Conservation (phyloP, 352 stramenopile genomes). For the Aphanomyces astaci region DNA sequence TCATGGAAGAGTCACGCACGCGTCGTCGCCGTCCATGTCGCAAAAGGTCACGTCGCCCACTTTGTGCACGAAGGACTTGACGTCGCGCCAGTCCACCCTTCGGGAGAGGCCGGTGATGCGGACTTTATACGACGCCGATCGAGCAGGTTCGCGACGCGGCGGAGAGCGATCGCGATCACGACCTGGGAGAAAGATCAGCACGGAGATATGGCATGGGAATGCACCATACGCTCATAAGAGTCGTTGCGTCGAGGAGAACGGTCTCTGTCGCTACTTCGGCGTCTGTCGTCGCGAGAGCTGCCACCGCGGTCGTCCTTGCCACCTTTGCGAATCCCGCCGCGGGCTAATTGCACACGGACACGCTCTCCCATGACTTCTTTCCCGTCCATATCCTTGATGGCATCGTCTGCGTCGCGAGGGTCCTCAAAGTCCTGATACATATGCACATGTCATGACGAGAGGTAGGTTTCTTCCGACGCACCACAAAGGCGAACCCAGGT, state of each 20-base stretch:
- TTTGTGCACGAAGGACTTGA: slow-evolving; percentile 81
- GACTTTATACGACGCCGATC: slow-evolving; percentile 25
- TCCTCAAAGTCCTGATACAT: slow-evolving; percentile 83
- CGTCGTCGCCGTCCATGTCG: slow-evolving; percentile 72
- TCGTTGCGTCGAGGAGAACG: slow-evolving; percentile 30
- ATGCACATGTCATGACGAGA: slow-evolving; percentile 17
- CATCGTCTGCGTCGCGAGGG: slow-evolving; percentile 77
- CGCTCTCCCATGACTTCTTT: slow-evolving; percentile 78
- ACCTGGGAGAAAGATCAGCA: slow-evolving; percentile 24
- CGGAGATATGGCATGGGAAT: too few relatives aligned
- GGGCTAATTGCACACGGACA: slow-evolving; percentile 74
- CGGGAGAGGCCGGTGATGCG: slow-evolving; percentile 68
- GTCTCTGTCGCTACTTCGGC: slow-evolving; percentile 11
- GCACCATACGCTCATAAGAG: slow-evolving; percentile 26
- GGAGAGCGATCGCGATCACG: slow-evolving; percentile 41
- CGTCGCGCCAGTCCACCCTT: slow-evolving; percentile 76
- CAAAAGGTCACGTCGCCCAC: slow-evolving; percentile 81
- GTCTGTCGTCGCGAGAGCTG: slow-evolving; percentile 23
- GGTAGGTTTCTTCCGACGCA: slow-evolving; percentile 38
- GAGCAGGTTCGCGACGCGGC: slow-evolving; percentile 52
- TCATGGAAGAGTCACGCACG: slow-evolving; percentile 38
- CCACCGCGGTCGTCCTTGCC: slow-evolving; percentile 37
- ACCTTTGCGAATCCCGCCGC: slow-evolving; percentile 56
- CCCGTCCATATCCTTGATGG: slow-evolving; percentile 80
- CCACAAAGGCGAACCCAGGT: slow-evolving; percentile 83